These are phyloP conservation scores for Xylaria sp. DNA, from an alignment of 2,329 filamentous ascomycete species.

Conservation along the genomic window DNA sequence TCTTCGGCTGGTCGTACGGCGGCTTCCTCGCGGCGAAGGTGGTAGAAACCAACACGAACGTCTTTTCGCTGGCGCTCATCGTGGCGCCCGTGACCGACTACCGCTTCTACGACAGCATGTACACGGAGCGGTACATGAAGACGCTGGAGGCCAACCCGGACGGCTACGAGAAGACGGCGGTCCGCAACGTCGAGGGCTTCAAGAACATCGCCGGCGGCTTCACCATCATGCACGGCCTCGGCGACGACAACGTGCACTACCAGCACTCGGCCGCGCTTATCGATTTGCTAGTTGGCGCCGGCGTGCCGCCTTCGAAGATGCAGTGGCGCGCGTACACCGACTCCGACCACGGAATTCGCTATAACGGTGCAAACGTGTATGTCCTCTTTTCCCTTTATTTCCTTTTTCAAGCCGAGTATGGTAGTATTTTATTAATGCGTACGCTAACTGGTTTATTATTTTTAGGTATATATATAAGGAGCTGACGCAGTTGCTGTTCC, in stretches of 20 bases:
- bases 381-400: too few species aligned
- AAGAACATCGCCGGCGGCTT: conserved; percentile 65
- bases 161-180: conserved; percentile 66
- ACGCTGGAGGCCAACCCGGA: conserved; percentile 58
- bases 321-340: conserved; percentile 70
- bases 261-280: conserved; percentile 68
- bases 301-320: conserved; percentile 66
- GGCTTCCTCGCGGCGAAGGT: conserved; percentile 71
- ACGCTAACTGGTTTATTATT: too few species aligned
- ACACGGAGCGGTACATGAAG: conserved; percentile 77
- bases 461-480: too few species aligned
- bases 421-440: too few species aligned
- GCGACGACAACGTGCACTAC: conserved; percentile 75
- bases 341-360: conserved; percentile 65
- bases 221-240: conserved; percentile 68
- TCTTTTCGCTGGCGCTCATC: conserved; percentile 67
- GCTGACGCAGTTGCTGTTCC: conserved; percentile 63
- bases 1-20: conserved; percentile 73
- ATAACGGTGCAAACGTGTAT: conserved; percentile 60
- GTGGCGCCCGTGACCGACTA: conserved; percentile 71
- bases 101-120: conserved; percentile 74
- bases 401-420: too few species aligned
- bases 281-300: conserved; percentile 64
- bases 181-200: conserved; percentile 64
- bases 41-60: conserved; percentile 64